Conservation (phyloP, 257 asterid genomes). For the Nicotiana obtusifolia region DNA sequence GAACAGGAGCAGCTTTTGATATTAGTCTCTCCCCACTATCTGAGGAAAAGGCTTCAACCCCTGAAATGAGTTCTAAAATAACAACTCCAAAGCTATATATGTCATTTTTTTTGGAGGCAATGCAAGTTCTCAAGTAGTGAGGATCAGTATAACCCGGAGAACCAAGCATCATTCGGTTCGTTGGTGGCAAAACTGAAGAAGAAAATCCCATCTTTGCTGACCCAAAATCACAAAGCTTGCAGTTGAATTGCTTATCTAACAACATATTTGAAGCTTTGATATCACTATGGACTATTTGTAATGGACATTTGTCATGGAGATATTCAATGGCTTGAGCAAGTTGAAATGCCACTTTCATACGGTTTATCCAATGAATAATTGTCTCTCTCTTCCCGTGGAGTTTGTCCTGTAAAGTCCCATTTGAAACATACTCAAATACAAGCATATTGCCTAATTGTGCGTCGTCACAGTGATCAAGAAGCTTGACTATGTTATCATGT, state of each 20-base stretch:
- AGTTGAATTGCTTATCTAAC: conserved; percentile 39
- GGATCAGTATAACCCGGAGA: conserved; percentile 86
- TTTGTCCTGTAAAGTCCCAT: conserved; percentile 57
- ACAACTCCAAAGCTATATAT: conserved; percentile 59
- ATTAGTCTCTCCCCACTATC: conserved; percentile 40
- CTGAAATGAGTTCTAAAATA: conserved; percentile 58
- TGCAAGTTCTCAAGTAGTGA: conserved; percentile 53
- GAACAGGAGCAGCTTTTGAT: conserved; percentile 30
- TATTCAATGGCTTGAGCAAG: conserved; percentile 55
- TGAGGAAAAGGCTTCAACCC: conserved; percentile 45
- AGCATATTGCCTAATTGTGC: conserved; percentile 40
- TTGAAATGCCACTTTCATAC: conserved; percentile 57
- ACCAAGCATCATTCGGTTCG: conserved; percentile 36
- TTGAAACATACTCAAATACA: conserved; percentile 44
- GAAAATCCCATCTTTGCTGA: conserved; percentile 64
- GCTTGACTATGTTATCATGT: conserved; percentile 50
- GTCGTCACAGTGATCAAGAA: conserved; percentile 48
- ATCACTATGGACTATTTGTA: conserved; percentile 66
- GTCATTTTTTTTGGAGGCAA: conserved; percentile 62
- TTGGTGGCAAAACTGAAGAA: conserved; percentile 31
- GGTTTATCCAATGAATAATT: conserved; percentile 44
- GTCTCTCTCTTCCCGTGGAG: conserved; percentile 25
- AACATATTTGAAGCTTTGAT: conserved; percentile 62
- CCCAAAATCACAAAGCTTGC: conserved; percentile 82
- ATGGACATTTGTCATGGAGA: conserved; percentile 46